Evolutionary conservation across 352 stramenopile genomes (phyloP).

Genomic region (Phytophthora syringae): DNA sequence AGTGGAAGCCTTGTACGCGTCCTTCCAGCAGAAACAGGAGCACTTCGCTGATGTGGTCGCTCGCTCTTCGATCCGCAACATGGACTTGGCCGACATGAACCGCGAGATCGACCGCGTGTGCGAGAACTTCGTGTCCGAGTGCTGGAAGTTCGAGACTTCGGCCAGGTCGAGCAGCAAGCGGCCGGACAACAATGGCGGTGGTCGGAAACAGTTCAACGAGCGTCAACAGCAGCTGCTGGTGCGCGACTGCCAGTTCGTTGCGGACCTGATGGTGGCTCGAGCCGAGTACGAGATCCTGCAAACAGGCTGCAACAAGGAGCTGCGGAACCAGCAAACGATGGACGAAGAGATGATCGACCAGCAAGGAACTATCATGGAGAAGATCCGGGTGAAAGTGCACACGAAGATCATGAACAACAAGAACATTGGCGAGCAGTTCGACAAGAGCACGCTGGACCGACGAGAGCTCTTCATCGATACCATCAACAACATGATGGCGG

Average conservation of each 20-base stretch:
- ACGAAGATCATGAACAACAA: conserved; percentile 93
- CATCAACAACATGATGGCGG: conserved; percentile 76
- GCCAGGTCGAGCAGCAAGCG: conserved; percentile 62
- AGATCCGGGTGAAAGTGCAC: conserved; percentile 76
- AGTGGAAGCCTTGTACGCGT: conserved; percentile 79
- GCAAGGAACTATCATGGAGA: conserved; percentile 69
- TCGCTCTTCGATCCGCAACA: conserved; percentile 82
- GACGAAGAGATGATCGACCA: conserved; percentile 74
- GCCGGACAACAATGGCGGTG: conserved; percentile 48
- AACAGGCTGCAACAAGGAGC: conserved; percentile 68
- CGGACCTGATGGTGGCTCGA: conserved; percentile 74
- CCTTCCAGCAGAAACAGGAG: conserved; percentile 85
- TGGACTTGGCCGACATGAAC: conserved; percentile 82
- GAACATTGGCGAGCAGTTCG: conserved; percentile 89
- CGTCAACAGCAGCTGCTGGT: conserved; percentile 80
- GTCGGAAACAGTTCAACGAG: conserved; percentile 82
- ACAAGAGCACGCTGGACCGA: conserved; percentile 78
- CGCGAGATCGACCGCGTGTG: conserved; percentile 81
- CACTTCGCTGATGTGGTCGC: conserved; percentile 81
- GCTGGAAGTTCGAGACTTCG: conserved; percentile 90
- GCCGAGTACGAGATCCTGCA: conserved; percentile 83
- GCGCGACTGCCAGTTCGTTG: conserved; percentile 84
- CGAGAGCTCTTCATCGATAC: conserved; percentile 85
- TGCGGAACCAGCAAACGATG: conserved; percentile 49
- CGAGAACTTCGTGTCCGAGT: conserved; percentile 83